phyloP scores from a whole-genome alignment of 106 monocot genomes.

The Ottelia alismoides region DNA sequence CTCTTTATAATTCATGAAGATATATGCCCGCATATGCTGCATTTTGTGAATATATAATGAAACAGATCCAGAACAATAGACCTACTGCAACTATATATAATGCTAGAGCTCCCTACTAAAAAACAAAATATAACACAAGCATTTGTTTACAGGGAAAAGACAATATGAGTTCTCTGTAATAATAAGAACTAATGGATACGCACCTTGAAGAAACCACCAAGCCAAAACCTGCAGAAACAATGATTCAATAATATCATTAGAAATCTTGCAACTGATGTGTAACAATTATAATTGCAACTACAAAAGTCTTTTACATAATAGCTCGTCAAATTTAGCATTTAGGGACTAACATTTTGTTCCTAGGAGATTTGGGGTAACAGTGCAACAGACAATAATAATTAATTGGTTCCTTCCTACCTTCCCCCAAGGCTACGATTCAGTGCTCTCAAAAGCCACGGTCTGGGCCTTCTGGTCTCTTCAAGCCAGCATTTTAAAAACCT shows the following conservation, averaged over 20 bases:
- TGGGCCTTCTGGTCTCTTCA: conserved; percentile 61
- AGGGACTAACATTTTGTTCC: too few species aligned
- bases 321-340: too few species aligned
- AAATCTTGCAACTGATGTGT: neutral
- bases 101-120: too few species aligned
- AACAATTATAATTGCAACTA: neutral
- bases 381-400: neutral
- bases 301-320: neutral
- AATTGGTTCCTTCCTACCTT: conserved; percentile 32
- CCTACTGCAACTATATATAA: too few species aligned
- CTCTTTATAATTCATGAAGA: too few species aligned
- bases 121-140: too few species aligned
- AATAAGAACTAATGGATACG: neutral
- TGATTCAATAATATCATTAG: neutral
- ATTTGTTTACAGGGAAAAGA: too few species aligned
- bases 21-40: too few species aligned
- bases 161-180: neutral
- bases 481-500: conserved; percentile 85
- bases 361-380: neutral
- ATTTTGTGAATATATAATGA: too few species aligned
- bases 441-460: conserved; percentile 89
- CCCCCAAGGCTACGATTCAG: conserved; percentile 68
- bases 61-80: too few species aligned
- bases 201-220: conserved; percentile 97
- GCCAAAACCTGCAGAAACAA: conserved; percentile 73